Base-by-base conservation (phyloP, 805 yeast species). In the Zygotorulaspora florentina region DNA sequence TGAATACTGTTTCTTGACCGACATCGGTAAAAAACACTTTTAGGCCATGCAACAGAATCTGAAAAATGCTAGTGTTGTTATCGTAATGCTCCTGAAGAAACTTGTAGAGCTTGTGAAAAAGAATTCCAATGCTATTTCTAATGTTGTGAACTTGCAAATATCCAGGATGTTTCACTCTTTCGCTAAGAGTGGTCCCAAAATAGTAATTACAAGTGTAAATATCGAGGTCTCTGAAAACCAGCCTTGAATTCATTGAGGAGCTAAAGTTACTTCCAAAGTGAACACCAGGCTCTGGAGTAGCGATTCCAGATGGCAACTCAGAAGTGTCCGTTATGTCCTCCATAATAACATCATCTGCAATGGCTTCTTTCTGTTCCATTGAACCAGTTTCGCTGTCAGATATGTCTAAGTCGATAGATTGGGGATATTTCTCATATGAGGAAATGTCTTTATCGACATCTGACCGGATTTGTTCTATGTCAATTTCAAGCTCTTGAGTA, bases 1-100 rank as follows among this genome's bases (percentile, higher is more conserved):
- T 81, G 40, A 81, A 74, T 0, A 83, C 64, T 10, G 84, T 69
- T 53, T 87, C 95, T 45, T 78, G 74, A 1, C 96, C 95, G 20
- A 84, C 83, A 58, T 88, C 93, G 20, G 84, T 72, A 54, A 84
- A 82, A 87, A 95, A 93, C 6, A 83, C 78, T 50, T 83, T 80
- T 36, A 84, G 60, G 2, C 83, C 81, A 56, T 79, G 77, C 27
- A 88, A 65, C 28, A 83, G 72, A 38, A 80, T 77, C 50, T 79
- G 79, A 59, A 82, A 75, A 5, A 85, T 60, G 10, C 77, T 76
- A 7, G 85, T 76, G 49, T 87, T 83, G 48, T 86, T 88, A 34
- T 76, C 80, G 36, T 74, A 75, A 40, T 76, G 66, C 1, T 69
- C 62, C 6, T 65, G 55, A 46, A 88, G 64, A 51, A 73, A 75